phyloP scores from a whole-genome alignment of 768 basidiomycete genomes.

The Suillus cothurnatus region DNA sequence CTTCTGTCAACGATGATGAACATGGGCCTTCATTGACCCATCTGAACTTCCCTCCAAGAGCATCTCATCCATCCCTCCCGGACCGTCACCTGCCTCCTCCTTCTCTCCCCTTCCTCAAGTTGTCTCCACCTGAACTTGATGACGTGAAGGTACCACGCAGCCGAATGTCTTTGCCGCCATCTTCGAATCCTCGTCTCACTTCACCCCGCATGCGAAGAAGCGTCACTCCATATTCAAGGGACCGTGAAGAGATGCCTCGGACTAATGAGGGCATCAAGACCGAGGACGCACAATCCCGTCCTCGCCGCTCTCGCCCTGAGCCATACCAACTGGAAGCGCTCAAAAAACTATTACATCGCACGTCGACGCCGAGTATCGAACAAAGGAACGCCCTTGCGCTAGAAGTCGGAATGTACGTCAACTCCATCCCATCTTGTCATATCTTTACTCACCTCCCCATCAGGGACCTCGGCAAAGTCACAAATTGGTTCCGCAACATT shows the following conservation, averaged over 20 bases:
- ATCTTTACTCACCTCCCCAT: slow-evolving; percentile 16
- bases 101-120: slow-evolving; percentile 13
- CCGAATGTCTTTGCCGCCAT: slow-evolving; percentile 34
- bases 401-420: slow-evolving; percentile 74
- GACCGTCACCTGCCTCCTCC: slow-evolving; percentile 21
- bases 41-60: slow-evolving; percentile 25
- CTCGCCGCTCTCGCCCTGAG: slow-evolving; percentile 76
- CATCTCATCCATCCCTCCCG: slow-evolving; percentile 34
- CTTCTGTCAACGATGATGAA: slow-evolving; percentile 8
- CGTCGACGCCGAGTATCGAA: slow-evolving; percentile 76
- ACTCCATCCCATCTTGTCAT: background rate
- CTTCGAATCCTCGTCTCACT: slow-evolving; percentile 27
- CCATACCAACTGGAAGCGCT: slow-evolving; percentile 77
- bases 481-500: slow-evolving; percentile 87
- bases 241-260: slow-evolving; percentile 25
- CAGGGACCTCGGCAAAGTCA: slow-evolving; percentile 83
- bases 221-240: slow-evolving; percentile 30
- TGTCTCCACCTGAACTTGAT: slow-evolving; percentile 17
- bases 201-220: slow-evolving; percentile 34
- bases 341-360: slow-evolving; percentile 67
- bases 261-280: slow-evolving; percentile 19
- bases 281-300: slow-evolving; percentile 47
- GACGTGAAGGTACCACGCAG: slow-evolving; percentile 26
- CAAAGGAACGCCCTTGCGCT: slow-evolving; percentile 72
- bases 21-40: slow-evolving; percentile 15